phyloP scores from a whole-genome alignment of 805 yeast genomes.

The Ogataea siamensis region DNA sequence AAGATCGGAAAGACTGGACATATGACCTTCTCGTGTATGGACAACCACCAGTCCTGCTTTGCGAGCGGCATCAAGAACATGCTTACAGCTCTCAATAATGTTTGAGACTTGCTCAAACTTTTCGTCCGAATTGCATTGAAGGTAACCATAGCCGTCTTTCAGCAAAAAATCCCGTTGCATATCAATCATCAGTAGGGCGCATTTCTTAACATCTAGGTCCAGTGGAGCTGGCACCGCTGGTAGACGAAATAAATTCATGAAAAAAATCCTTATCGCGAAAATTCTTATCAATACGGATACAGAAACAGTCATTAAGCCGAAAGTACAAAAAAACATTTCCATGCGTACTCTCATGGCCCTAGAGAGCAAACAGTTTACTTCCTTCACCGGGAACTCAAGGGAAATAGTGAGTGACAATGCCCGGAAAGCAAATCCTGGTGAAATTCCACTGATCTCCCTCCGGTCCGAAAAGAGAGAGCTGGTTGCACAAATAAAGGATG shows the following conservation, averaged over 20 bases:
- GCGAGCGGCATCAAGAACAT: slow-evolving; percentile 27
- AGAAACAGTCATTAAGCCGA: too few relatives aligned
- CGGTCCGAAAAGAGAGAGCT: slow-evolving; percentile 10
- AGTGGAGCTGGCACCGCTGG: slow-evolving; percentile 14
- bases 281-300: too few relatives aligned
- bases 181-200: slow-evolving; percentile 33
- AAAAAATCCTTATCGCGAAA: too few relatives aligned
- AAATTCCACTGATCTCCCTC: slow-evolving; percentile 20
- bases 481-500: slow-evolving; percentile 14
- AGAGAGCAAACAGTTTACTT: slow-evolving; percentile 16
- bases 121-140: slow-evolving; percentile 17
- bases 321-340: too few relatives aligned
- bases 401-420: slow-evolving; percentile 17
- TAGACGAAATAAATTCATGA: neutral
- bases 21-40: slow-evolving; percentile 35
- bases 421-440: slow-evolving; percentile 17
- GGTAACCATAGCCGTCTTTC: slow-evolving; percentile 30
- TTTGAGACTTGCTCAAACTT: slow-evolving; percentile 16
- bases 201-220: slow-evolving; percentile 15
- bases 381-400: slow-evolving; percentile 16
- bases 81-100: slow-evolving; percentile 26
- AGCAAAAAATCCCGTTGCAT: slow-evolving; percentile 35
- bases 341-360: neutral
- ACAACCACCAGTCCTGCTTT: slow-evolving; percentile 29
- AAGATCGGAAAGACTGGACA: slow-evolving; percentile 30